These are phyloP conservation scores for Wickerhamomyces strasburgensis DNA, from an alignment of 805 yeast species.

Conservation along the genomic window DNA sequence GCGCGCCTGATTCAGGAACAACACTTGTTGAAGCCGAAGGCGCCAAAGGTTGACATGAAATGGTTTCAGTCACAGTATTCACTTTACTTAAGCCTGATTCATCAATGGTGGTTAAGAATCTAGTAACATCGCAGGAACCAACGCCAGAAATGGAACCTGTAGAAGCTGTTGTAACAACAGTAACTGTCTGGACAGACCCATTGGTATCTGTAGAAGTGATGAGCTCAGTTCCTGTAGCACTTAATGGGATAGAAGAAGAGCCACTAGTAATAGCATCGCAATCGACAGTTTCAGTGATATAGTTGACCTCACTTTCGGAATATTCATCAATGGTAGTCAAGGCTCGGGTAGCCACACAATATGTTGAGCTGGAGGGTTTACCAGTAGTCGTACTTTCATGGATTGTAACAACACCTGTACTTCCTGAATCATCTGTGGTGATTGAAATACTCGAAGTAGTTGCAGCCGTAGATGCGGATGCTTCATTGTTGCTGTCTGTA, in stretches of 20 bases:
- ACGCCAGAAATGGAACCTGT: slow-evolving; percentile 12
- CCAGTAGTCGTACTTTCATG: not conserved
- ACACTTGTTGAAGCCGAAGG: not conserved
- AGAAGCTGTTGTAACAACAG: slow-evolving; percentile 7
- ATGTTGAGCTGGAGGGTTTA: not conserved
- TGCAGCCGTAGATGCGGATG: not conserved
- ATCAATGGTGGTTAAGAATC: slow-evolving; percentile 6
- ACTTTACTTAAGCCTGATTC: slow-evolving; percentile 3
- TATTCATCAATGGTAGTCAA: not conserved
- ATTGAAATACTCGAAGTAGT: not conserved
- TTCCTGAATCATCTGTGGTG: not conserved
- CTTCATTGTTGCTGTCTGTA: not conserved
- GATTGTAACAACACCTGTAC: not conserved
- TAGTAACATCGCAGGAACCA: slow-evolving; percentile 14
- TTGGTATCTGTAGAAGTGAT: slow-evolving; percentile 6
- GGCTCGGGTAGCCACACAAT: not conserved
- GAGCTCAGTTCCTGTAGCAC: slow-evolving; percentile 1
- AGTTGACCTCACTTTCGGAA: not conserved
- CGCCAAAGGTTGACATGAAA: slow-evolving; percentile 7
- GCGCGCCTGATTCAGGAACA: slow-evolving; percentile 1
- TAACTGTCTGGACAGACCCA: slow-evolving; percentile 3
- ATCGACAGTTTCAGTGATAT: not conserved
- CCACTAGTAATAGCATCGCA: not conserved
- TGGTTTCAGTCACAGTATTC: slow-evolving; percentile 8
- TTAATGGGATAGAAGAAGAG: not conserved